Percentiles rank a stretch among this genome's conserved stretches.
These are phyloP conservation scores for Metschnikowia matae DNA, from an alignment of 805 yeast species.

Conservation along the genomic window DNA sequence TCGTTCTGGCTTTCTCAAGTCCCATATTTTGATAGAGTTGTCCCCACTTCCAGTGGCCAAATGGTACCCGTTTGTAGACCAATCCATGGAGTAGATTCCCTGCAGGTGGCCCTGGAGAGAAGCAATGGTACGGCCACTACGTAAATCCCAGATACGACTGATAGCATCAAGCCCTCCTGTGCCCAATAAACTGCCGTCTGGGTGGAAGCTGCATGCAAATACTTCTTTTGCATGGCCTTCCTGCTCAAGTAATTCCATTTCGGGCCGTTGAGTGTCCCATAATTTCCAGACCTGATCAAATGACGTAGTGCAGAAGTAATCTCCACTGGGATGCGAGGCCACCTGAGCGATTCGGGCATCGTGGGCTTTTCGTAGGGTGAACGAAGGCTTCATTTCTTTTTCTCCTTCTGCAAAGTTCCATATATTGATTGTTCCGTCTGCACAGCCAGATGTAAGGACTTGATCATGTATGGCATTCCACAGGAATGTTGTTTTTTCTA, in stretches of 20 bases:
- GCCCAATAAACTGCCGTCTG: constrained; percentile 72
- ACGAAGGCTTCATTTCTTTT: constrained; percentile 3
- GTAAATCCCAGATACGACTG: constrained; percentile 77
- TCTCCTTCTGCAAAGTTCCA: constrained; percentile 21
- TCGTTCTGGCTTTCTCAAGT: constrained; percentile 47
- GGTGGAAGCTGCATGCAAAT: constrained; percentile 56
- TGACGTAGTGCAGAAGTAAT: constrained; percentile 63
- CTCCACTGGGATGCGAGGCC: constrained; percentile 62
- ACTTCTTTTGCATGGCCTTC: constrained; percentile 85
- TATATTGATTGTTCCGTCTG: constrained; percentile 32
- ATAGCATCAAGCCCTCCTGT: constrained; percentile 78
- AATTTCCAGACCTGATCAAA: constrained; percentile 84
- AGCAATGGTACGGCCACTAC: constrained; percentile 66
- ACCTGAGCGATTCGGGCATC: constrained; percentile 55
- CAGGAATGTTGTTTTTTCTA: constrained; percentile 64
- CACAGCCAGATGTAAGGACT: constrained; percentile 33
- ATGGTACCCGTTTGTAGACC: constrained; percentile 73
- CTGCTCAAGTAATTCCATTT: constrained; percentile 52
- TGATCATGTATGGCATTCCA: constrained; percentile 46
- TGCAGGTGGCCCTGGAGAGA: constrained; percentile 63
- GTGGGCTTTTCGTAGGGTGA: constrained; percentile 28
- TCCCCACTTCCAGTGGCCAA: constrained; percentile 85
- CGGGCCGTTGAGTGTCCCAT: constrained; percentile 62
- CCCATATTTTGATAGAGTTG: constrained; percentile 80
- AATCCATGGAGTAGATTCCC: constrained; percentile 66